These are phyloP conservation scores for Saccharum officinarum DNA, from an alignment of 176 grass and related monocot species.

Conservation along the genomic window DNA sequence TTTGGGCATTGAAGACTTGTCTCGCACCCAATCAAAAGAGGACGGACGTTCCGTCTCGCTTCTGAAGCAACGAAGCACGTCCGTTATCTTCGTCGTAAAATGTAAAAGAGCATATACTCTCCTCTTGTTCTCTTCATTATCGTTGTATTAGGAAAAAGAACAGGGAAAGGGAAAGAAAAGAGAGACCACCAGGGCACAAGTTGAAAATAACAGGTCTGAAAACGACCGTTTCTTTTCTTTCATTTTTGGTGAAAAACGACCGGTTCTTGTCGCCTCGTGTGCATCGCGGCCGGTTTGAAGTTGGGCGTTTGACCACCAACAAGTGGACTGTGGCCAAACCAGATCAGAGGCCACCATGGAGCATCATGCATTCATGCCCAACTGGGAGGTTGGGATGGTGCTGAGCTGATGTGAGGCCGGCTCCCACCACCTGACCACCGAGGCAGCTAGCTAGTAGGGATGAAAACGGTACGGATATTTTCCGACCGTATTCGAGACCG, in stretches of 20 bases:
- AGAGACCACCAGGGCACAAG: too few species aligned
- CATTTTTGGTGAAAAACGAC: background rate
- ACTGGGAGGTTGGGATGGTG: background rate
- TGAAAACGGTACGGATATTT: too few species aligned
- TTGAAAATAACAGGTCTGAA: background rate
- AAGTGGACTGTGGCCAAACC: background rate
- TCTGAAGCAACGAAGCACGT: background rate
- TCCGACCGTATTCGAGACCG: too few species aligned
- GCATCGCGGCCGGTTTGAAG: background rate
- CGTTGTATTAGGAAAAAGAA: too few species aligned
- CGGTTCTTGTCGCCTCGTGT: background rate
- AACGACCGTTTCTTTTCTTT: background rate
- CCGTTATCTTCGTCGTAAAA: background rate
- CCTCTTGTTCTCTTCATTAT: background rate
- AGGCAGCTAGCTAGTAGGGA: too few species aligned
- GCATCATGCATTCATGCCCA: background rate
- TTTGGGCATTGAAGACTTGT: background rate
- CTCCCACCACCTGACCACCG: background rate
- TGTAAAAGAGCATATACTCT: background rate
- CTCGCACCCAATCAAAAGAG: slow-evolving; percentile 24
- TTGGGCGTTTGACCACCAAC: background rate
- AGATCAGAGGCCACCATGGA: background rate
- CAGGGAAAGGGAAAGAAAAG: too few species aligned
- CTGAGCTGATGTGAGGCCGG: background rate
- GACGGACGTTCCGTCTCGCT: background rate